Evolutionary conservation across 192 early-diverging fungal genomes (phyloP).

Genomic region (Rhizoclosmatium globosum): DNA sequence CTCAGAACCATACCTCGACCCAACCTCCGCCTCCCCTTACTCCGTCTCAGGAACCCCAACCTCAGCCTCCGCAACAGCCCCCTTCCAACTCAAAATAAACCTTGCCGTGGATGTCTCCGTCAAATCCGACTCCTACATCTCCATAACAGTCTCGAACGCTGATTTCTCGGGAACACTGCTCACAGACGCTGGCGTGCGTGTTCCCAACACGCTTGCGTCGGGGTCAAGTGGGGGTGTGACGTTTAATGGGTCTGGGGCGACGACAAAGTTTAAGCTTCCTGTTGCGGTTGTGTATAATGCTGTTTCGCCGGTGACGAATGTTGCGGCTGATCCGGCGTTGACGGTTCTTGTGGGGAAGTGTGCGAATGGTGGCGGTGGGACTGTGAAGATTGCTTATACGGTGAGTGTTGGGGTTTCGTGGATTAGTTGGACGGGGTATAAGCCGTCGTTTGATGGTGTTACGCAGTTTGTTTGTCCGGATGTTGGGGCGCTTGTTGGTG

Average conservation of each 20-base stretch:
- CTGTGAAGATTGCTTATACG: slow-evolving; percentile 8
- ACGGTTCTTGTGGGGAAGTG: not conserved
- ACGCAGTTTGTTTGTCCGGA: slow-evolving; percentile 12
- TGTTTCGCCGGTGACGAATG: not conserved
- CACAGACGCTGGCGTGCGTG: not conserved
- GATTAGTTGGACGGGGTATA: slow-evolving; percentile 27
- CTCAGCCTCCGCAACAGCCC: not conserved
- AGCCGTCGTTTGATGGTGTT: slow-evolving; percentile 6
- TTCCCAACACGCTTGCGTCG: slow-evolving; percentile 7
- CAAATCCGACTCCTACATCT: not conserved
- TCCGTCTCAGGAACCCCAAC: not conserved
- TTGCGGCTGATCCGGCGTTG: not conserved
- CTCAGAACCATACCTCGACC: not conserved
- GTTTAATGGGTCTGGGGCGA: not conserved
- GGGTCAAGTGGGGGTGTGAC: not conserved
- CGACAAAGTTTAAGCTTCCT: slow-evolving; percentile 7
- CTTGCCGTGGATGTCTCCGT: slow-evolving; percentile 9
- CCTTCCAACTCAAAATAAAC: slow-evolving; percentile 10
- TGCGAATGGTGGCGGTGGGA: not conserved
- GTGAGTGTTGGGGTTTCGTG: slow-evolving; percentile 17
- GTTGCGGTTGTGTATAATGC: slow-evolving; percentile 6
- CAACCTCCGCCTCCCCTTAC: not conserved
- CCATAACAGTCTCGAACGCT: not conserved
- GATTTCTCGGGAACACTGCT: slow-evolving; percentile 7
- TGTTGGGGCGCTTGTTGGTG: not conserved